Base-by-base conservation (phyloP, 768 basidiomycete species). In the Agaricus bisporus region DNA sequence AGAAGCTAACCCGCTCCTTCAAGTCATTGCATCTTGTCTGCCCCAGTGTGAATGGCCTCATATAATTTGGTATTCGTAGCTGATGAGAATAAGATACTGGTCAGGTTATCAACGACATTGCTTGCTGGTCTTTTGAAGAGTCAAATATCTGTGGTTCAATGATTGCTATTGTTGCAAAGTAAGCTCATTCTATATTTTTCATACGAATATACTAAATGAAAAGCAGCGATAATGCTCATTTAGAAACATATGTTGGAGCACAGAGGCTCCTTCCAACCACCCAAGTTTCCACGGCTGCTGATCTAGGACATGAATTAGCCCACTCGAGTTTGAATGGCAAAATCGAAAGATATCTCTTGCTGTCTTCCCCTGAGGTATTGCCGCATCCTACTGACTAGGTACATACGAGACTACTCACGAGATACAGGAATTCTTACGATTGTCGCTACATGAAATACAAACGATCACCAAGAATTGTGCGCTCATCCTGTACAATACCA, bases 401-500 rank as follows among this genome's bases (percentile, higher is more conserved):
- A n/a, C 28, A 43, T 32, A 38, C 25, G 38, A 38, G 56, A 48
- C 42, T 29, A 39, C 38, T 17, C 38, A 39, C 12, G 38, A 4
- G 47, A 36, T 10, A 29, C 51, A 39, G 41, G 28, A 10, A 29
- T 41, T 55, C 17, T 17, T 58, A 14, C 53, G 55, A 20, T 15
- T 50, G 14, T 59, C 81, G 11, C 45, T 61, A 5, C 62, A 59
- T 42, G 73, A 72, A 20, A 61, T 63, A 20, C 63, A 79, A 52
- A 60, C 70, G 25, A 68, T 81, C 47, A 66, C 70, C 7, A 76
- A 81, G 58, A 52, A 78, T 25, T 69, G 73, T 56, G 59, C 73
- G 20, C 55, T 84, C 46, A 64, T 81, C 15, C 67, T 83, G 46
- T 60, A 63, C 44, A 69, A 79, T 50, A 73, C 72, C n/a, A 65